A percentile compares a stretch with the other conserved stretches of the same genome.
These are phyloP conservation scores for Nelumbo lutea DNA, from an alignment of 164 flowering plant genomes.

Conservation along the genomic window DNA sequence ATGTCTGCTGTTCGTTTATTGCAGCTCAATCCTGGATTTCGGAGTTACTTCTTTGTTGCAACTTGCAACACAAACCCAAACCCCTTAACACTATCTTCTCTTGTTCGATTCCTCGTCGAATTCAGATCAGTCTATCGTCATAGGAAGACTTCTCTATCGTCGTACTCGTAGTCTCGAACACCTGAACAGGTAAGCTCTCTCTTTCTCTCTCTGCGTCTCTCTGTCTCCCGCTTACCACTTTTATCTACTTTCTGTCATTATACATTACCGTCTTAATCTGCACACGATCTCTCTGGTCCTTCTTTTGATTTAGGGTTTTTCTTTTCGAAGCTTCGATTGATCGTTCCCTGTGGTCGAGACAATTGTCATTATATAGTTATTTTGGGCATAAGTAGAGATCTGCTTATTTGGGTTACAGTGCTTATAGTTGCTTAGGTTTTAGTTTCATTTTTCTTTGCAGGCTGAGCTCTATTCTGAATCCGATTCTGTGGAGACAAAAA, in stretches of 20 bases:
- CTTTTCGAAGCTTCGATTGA: neutral
- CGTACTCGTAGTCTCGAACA: neutral
- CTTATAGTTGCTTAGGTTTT: neutral
- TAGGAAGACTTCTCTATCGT: too few species aligned
- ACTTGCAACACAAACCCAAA: too few species aligned
- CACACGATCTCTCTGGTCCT: neutral
- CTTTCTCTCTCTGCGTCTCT: neutral
- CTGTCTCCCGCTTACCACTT: neutral
- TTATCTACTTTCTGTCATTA: neutral
- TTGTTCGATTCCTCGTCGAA: too few species aligned
- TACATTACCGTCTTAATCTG: neutral
- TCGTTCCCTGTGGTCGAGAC: neutral
- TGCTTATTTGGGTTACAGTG: neutral
- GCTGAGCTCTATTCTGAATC: neutral
- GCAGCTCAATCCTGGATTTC: too few species aligned
- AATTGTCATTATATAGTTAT: neutral
- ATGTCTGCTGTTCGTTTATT: too few species aligned
- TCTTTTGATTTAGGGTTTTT: slow-evolving; percentile 2
- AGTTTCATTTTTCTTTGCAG: neutral
- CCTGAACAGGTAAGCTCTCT: neutral
- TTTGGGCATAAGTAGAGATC: neutral
- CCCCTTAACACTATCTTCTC: too few species aligned
- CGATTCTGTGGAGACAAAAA: neutral
- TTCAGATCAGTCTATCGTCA: too few species aligned
- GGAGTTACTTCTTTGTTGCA: too few species aligned